Evolutionary conservation across 1,284 basidiomycete genomes (phyloP), one percentile per base, ranked within the genome.

Genomic region (Phenoliferia sp.): DNA sequence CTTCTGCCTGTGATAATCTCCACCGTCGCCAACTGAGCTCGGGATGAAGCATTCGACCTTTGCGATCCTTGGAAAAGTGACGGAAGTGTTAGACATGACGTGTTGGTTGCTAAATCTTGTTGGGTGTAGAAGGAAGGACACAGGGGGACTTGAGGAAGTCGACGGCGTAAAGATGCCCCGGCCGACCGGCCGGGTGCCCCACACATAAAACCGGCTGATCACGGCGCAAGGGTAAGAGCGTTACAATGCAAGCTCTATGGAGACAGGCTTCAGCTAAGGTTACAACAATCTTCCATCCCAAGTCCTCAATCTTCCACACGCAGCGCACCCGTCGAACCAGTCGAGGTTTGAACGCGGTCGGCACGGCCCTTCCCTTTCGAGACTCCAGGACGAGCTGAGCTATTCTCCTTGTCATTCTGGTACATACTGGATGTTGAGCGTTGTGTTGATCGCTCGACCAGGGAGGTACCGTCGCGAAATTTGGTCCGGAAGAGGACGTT

Each of bases 401-500:
- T 22, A 17, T n/a, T 29, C 4, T 58, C 67, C n/a, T 71, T 70
- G 63, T 71, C 71, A 62, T 71, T 71, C 65, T 73, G 66, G 66
- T 73, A 73, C 10, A 73, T 55, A 12, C 52, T 54, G 2, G 74
- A 75, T 0, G 63, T 58, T 0, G 69, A 69, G 16, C 75, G 68
- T 33, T 74, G 74, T n/a, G 68, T 68, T 22, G 76, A 76, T n/a
- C 76, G 70, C 61, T 76, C 75, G 57, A 76, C 74, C 31, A 76
- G 64, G n/a, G 66, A 69, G 0, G 74, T 75, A 28, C 80, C 81
- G 67, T 81, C 80, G 59, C 80, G 74, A 72, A 82, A 82, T 16
- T 79, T 75, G 12, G 95, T 92, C 59, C 89, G 85, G 85, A 98
- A 99, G 59, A 99, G 82, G 26, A 98, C 72, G 75, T 98, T 99